Evolutionary conservation across 2,329 filamentous ascomycete genomes (phyloP), one percentile per base, ranked within the genome.

Genomic region (Lasiodiplodia sp.): DNA sequence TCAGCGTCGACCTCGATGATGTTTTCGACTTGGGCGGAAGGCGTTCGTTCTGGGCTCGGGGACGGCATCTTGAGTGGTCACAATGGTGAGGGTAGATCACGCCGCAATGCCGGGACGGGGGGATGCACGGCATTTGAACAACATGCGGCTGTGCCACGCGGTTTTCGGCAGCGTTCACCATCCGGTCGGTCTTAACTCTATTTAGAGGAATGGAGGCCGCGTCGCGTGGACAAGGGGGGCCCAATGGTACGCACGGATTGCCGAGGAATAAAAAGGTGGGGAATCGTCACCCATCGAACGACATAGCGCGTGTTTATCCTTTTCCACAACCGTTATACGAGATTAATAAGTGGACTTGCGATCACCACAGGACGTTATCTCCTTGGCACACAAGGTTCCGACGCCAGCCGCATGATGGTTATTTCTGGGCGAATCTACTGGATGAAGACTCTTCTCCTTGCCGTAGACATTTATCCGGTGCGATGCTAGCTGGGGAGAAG

Each of bases 1-100:
- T 55, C 52, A 34, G 55, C 28, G 34, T 57, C 55, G 55, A 57
- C 55, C 11, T 57, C 55, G 55, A 57, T 57, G 34, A 57, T 18
- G 52, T 37, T 37, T n/a, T 18, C 25, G 11, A 28, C 23, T 18
- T 28, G 52, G 7, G 52, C 14, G 25, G 52, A 18, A 8, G 52
- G 52, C 2, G 52, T 31, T 10, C 52, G 52, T 31, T 55, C 52
- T 28, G 52, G 52, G 14, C 52, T 55, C 25, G 23, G 23, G 25
- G 52, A 55, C 28, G 52, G 25, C 52, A 55, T 55, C 23, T 51
- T 51, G 49, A 21, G 49, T 16, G 49, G 49, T 51, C 4, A 51
- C 49, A 21, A 21, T 23, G 21, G n/a, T 51, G 16, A 21, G 10
- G 10, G 49, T 11, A 21, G 23, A 23, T 18, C 49, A 21, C 23